phyloP scores from a whole-genome alignment of 2,329 filamentous ascomycete genomes.

The Phaeosphaeriaceae sp. region DNA sequence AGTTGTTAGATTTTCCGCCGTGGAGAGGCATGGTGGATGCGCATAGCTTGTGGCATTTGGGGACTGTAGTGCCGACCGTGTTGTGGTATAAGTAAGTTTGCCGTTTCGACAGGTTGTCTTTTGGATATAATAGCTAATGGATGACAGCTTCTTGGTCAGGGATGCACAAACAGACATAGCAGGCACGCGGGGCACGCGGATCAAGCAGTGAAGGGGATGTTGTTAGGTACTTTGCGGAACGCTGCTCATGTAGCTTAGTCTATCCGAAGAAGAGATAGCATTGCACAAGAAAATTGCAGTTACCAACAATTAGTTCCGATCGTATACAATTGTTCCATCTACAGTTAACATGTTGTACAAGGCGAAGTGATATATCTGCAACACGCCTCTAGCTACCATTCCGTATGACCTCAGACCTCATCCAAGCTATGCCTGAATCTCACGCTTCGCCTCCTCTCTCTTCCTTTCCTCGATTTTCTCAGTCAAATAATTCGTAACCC shows the following conservation, averaged over 20 bases:
- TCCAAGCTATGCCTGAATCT: background rate
- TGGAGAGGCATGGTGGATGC: conserved; percentile 84
- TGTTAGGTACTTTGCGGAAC: background rate
- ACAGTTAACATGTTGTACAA: background rate
- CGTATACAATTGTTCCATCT: background rate
- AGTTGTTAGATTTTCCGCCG: conserved; percentile 92
- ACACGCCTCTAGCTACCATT: no score
- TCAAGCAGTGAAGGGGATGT: conserved; percentile 66
- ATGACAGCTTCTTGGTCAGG: conserved; percentile 78
- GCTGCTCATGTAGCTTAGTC: background rate
- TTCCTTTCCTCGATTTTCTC: conserved; percentile 7
- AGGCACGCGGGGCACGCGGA: conserved; percentile 59
- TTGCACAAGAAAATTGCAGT: no score
- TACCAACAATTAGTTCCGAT: no score
- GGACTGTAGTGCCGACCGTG: conserved; percentile 85
- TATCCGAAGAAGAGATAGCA: no score
- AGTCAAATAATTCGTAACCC: conserved; percentile 11
- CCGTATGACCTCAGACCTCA: background rate
- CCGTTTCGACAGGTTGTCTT: background rate
- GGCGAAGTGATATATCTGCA: background rate
- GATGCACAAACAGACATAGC: conserved; percentile 85
- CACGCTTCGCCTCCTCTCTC: conserved; percentile 1
- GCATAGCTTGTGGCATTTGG: conserved; percentile 94
- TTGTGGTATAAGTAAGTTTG: conserved; percentile 91
- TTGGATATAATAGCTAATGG: conserved; percentile 21